Conservation (phyloP, 2,329 filamentous ascomycete species). For the Monosporascus cannonballus region DNA sequence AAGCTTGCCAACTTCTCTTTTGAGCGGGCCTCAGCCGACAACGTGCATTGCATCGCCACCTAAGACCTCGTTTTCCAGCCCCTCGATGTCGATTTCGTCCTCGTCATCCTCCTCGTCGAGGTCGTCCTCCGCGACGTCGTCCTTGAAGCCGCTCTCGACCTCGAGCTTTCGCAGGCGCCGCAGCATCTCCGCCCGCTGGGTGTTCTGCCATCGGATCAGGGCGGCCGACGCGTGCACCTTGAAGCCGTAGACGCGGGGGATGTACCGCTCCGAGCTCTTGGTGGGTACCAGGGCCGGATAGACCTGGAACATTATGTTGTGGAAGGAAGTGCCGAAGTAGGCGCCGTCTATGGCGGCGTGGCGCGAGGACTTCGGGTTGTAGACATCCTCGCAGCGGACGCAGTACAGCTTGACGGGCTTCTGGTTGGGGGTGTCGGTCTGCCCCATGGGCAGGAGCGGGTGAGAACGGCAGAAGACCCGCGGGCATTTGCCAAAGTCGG, state of each 20-base stretch:
- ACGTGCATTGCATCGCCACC: slow-evolving; percentile 23
- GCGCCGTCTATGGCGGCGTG: slow-evolving; percentile 94
- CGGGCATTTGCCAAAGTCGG: slow-evolving; percentile 96
- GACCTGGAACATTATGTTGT: slow-evolving; percentile 98
- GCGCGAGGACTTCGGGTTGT: slow-evolving; percentile 93
- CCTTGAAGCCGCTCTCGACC: slow-evolving; percentile 75
- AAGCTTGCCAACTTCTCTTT: background rate
- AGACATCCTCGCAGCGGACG: slow-evolving; percentile 93
- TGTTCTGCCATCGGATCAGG: slow-evolving; percentile 85
- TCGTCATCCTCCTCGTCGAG: slow-evolving; percentile 46
- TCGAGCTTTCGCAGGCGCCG: slow-evolving; percentile 63
- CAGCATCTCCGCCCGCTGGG: slow-evolving; percentile 75
- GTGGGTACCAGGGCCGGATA: slow-evolving; percentile 84
- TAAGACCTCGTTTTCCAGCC: slow-evolving; percentile 7
- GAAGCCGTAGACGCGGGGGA: slow-evolving; percentile 90
- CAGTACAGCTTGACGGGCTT: slow-evolving; percentile 97
- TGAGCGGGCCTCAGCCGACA: slow-evolving; percentile 13
- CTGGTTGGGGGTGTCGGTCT: slow-evolving; percentile 79
- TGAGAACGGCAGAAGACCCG: slow-evolving; percentile 93
- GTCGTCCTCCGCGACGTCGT: slow-evolving; percentile 60
- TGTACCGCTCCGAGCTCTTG: slow-evolving; percentile 81
- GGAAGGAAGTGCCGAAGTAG: slow-evolving; percentile 97
- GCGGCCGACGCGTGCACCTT: slow-evolving; percentile 87
- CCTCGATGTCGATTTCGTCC: slow-evolving; percentile 30
- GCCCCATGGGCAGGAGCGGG: slow-evolving; percentile 88